phyloP scores from a whole-genome alignment of 371 early-diverging fungal genomes.

The Nematocida major region DNA sequence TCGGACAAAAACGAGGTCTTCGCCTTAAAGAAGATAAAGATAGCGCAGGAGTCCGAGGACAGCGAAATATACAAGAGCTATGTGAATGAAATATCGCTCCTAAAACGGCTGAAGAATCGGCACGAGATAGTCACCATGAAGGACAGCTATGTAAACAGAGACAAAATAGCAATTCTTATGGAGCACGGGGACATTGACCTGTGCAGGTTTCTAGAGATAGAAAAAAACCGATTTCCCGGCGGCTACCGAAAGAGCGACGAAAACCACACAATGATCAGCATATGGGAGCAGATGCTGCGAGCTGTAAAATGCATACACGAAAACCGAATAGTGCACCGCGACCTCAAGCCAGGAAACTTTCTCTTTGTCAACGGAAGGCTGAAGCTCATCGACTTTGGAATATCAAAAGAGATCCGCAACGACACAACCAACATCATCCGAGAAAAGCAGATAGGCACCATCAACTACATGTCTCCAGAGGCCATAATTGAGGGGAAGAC shows the following conservation, averaged over 20 bases:
- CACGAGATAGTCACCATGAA: slow-evolving; percentile 71
- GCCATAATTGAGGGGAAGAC: slow-evolving; percentile 66
- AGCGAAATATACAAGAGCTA: slow-evolving; percentile 69
- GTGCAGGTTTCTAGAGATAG: slow-evolving; percentile 64
- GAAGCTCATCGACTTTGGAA: slow-evolving; percentile 88
- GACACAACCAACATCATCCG: slow-evolving; percentile 85
- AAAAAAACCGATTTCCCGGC: slow-evolving; percentile 17
- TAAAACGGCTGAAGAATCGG: slow-evolving; percentile 68
- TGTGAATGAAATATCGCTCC: slow-evolving; percentile 73
- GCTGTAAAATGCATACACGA: slow-evolving; percentile 80
- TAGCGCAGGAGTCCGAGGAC: slow-evolving; percentile 68
- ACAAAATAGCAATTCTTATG: slow-evolving; percentile 68
- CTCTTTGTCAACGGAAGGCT: slow-evolving; percentile 60
- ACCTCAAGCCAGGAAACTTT: slow-evolving; percentile 79
- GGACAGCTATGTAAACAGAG: slow-evolving; percentile 70
- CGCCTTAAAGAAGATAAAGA: slow-evolving; percentile 77
- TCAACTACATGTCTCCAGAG: slow-evolving; percentile 95
- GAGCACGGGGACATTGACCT: slow-evolving; percentile 88
- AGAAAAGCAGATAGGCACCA: slow-evolving; percentile 80
- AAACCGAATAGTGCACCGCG: slow-evolving; percentile 78
- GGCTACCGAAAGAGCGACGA: slow-evolving; percentile 47
- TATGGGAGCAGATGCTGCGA: slow-evolving; percentile 72
- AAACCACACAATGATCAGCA: slow-evolving; percentile 40
- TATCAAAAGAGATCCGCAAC: slow-evolving; percentile 79
- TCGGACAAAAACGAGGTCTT: slow-evolving; percentile 68